Percentiles rank a stretch among this genome's conserved stretches.
These are phyloP conservation scores for Knoxia roxburghii DNA, from an alignment of 257 asterid species.

Conservation along the genomic window DNA sequence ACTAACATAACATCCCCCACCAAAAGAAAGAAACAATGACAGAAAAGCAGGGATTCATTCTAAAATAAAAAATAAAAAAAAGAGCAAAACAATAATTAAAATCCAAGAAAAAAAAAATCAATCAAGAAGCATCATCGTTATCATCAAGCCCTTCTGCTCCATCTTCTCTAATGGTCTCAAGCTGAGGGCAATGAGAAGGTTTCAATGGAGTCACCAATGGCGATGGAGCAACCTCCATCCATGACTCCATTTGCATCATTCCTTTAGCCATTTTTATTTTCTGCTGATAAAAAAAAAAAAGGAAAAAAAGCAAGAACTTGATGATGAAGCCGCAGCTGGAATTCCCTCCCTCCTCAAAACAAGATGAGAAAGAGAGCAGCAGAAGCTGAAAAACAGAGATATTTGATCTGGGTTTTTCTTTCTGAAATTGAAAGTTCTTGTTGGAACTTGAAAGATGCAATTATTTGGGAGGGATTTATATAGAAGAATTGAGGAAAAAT, in stretches of 20 bases:
- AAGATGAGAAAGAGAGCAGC: conserved; percentile 9
- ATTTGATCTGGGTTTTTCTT: no score
- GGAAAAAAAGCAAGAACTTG: not conserved
- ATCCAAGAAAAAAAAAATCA: no score
- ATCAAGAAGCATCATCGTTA: conserved; percentile 4
- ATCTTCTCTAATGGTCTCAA: conserved; percentile 48
- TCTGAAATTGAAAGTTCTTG: no score
- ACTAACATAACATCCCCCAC: no score
- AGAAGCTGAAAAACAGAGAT: not conserved
- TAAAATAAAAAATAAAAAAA: no score
- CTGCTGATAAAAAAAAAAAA: not conserved
- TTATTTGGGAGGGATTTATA: conserved; percentile 17
- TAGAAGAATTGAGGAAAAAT: conserved; percentile 10
- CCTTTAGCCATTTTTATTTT: conserved; percentile 29
- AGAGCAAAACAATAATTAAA: no score
- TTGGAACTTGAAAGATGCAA: not conserved
- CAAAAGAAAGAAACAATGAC: no score
- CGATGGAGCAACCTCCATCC: conserved; percentile 49
- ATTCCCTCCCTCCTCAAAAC: conserved; percentile 6
- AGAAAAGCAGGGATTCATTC: no score
- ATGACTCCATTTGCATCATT: conserved; percentile 14
- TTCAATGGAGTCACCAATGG: conserved; percentile 25
- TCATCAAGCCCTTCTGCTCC: conserved; percentile 25
- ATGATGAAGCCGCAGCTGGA: no score
- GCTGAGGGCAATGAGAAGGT: conserved; percentile 39